phyloP scores from a whole-genome alignment of 768 basidiomycete genomes.

The Sarcodon sp. region DNA sequence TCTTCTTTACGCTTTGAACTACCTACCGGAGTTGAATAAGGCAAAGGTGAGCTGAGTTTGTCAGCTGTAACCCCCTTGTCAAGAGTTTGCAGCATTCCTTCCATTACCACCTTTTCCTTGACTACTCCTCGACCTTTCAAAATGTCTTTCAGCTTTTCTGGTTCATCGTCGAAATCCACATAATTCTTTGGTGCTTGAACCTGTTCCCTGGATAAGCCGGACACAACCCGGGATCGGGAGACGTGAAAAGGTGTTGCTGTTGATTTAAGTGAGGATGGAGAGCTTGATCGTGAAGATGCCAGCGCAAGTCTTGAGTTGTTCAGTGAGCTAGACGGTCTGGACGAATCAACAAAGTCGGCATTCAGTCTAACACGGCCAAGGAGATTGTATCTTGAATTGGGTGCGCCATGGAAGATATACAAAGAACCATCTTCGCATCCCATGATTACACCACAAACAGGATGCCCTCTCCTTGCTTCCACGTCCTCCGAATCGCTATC shows the following conservation, averaged over 20 bases:
- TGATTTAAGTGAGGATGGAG: conserved; percentile 22
- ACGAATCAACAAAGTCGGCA: background rate
- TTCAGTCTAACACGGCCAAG: background rate
- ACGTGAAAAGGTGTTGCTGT: conserved; percentile 33
- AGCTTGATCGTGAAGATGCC: conserved; percentile 16
- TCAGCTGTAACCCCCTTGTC: conserved; percentile 17
- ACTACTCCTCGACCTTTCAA: conserved; percentile 36
- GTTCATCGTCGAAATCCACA: conserved; percentile 75
- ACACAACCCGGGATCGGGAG: conserved; percentile 51
- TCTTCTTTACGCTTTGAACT: conserved; percentile 19
- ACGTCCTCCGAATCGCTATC: background rate
- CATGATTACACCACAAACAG: conserved; percentile 13
- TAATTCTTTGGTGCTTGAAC: conserved; percentile 70
- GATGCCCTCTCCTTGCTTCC: background rate
- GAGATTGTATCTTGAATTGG: background rate
- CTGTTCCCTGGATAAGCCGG: conserved; percentile 56
- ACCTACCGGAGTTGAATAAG: background rate
- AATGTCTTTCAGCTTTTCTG: conserved; percentile 62
- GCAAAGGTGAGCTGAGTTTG: conserved; percentile 5
- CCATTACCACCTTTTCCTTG: conserved; percentile 21
- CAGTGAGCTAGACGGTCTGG: conserved; percentile 7
- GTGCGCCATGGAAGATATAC: conserved; percentile 15
- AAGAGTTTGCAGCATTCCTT: conserved; percentile 16
- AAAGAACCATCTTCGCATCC: conserved; percentile 25
- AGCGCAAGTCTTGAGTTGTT: conserved; percentile 6